These are phyloP conservation scores for Pseudozyma thailandica DNA, from an alignment of 1,284 basidiomycete genomes.

Conservation along the genomic window DNA sequence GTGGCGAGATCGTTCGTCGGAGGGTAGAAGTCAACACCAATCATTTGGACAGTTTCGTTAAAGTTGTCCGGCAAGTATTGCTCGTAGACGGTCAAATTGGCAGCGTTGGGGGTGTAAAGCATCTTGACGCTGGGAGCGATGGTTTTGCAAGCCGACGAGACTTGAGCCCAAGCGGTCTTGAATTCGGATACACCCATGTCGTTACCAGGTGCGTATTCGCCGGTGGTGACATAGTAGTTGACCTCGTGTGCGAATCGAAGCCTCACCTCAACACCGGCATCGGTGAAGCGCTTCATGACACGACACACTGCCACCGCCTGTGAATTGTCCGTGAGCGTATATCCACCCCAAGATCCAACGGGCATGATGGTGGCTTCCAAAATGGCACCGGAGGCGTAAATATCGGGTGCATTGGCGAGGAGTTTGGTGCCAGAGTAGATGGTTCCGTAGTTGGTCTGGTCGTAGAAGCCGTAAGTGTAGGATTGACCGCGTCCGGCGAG, in stretches of 20 bases:
- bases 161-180: constrained; percentile 67
- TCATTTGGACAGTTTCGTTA: constrained; percentile 46
- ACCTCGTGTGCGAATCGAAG: constrained; percentile 68
- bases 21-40: constrained; percentile 68
- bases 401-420: constrained; percentile 61
- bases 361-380: constrained; percentile 67
- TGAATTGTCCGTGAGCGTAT: constrained; percentile 58
- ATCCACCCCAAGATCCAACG: constrained; percentile 47
- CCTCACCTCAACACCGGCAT: constrained; percentile 68
- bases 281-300: constrained; percentile 69
- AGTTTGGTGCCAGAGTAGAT: constrained; percentile 67
- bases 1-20: constrained; percentile 43
- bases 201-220: constrained; percentile 28
- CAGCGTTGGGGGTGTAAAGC: constrained; percentile 56
- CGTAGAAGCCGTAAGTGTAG: constrained; percentile 63
- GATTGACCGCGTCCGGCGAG: constrained; percentile 33
- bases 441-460: constrained; percentile 65
- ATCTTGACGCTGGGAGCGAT: constrained; percentile 67
- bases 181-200: constrained; percentile 61
- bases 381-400: constrained; percentile 65
- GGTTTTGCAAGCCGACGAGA: constrained; percentile 57
- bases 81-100: constrained; percentile 34
- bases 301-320: constrained; percentile 65
- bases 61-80: constrained; percentile 49
- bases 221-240: constrained; percentile 47